Evolutionary conservation across 2,329 filamentous ascomycete genomes (phyloP).

Genomic region (Aspergillus carbonarius): DNA sequence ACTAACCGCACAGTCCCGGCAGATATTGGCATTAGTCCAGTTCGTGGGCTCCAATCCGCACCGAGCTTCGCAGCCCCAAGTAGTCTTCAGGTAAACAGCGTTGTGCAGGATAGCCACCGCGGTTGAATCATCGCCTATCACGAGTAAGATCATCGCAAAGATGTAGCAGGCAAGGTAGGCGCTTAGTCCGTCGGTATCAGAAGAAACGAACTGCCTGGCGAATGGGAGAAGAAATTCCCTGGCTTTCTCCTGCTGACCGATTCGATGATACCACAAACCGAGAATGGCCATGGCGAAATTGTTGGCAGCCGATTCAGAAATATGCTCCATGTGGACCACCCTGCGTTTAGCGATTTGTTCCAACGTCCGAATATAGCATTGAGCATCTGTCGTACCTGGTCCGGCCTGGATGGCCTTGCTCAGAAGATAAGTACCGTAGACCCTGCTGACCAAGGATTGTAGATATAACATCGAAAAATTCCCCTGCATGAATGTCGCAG

Average conservation of each 20-base stretch:
- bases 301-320: background rate
- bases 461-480: background rate
- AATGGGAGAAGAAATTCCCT: background rate
- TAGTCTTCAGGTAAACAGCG: background rate
- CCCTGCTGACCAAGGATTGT: background rate
- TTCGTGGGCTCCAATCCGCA: background rate
- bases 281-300: background rate
- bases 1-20: background rate
- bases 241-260: background rate
- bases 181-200: background rate
- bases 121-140: background rate
- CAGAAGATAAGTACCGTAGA: background rate
- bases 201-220: background rate
- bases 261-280: background rate
- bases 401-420: background rate
- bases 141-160: background rate
- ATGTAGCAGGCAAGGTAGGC: background rate
- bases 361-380: background rate
- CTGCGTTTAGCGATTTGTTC: background rate
- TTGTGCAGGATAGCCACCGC: background rate
- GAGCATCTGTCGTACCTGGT: background rate
- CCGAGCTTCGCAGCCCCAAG: background rate
- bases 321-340: background rate
- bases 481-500: background rate
- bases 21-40: background rate